phyloP scores from a whole-genome alignment of 1,284 basidiomycete species.

The Paramarasmius palmivorus region DNA sequence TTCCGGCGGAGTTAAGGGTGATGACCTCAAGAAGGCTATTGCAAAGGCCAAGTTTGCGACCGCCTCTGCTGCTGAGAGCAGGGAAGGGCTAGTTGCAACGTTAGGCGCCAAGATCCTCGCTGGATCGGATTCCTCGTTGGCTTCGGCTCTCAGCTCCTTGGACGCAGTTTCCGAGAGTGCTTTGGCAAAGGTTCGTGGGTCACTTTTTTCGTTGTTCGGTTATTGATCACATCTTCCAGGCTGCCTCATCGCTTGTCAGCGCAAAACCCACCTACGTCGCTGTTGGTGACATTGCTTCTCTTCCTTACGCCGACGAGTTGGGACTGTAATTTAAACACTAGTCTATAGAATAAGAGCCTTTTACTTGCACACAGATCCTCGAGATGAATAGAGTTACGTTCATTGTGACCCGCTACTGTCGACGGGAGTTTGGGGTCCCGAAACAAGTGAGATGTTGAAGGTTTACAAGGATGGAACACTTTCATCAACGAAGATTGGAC shows the following conservation, averaged over 20 bases:
- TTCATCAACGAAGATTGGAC: no score
- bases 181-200: conserved; percentile 61
- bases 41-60: conserved; percentile 86
- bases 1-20: conserved; percentile 53
- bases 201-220: background rate
- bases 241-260: conserved; percentile 56
- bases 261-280: conserved; percentile 85
- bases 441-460: no score
- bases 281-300: conserved; percentile 72
- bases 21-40: conserved; percentile 78
- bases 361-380: no score
- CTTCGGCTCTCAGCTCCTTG: conserved; percentile 55
- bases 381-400: no score
- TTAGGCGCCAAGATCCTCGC: conserved; percentile 67
- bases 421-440: no score
- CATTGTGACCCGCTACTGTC: no score
- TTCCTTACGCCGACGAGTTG: conserved; percentile 86
- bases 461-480: no score
- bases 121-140: conserved; percentile 52
- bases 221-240: conserved; percentile 34
- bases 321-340: conserved; percentile 56
- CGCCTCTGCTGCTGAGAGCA: conserved; percentile 67
- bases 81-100: conserved; percentile 66
- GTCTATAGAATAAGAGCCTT: conserved; percentile 1
- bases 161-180: conserved; percentile 61